These are phyloP conservation scores for Francoa sonchifolia DNA, from an alignment of 441 rosid genomes.

Conservation along the genomic window DNA sequence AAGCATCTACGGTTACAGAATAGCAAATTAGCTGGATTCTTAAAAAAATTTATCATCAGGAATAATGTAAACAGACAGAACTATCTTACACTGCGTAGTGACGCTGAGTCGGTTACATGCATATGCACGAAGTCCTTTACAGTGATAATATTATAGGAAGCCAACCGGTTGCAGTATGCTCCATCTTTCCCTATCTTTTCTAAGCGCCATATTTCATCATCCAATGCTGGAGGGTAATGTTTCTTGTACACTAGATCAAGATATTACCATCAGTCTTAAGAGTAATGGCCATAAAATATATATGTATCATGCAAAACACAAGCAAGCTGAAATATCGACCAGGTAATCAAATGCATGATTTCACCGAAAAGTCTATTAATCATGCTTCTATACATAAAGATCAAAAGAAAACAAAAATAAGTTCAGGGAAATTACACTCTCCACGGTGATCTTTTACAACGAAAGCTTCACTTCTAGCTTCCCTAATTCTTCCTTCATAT, in stretches of 20 bases:
- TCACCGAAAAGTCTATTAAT: too few relatives aligned
- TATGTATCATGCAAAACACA: background rate
- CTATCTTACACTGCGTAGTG: slow-evolving; percentile 37
- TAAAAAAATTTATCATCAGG: background rate
- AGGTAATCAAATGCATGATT: background rate
- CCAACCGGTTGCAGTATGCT: slow-evolving; percentile 24
- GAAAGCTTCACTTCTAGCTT: slow-evolving; percentile 58
- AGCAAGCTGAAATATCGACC: background rate
- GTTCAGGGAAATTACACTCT: slow-evolving; percentile 36
- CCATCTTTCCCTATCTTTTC: slow-evolving; percentile 65
- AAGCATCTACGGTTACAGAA: slow-evolving; percentile 28
- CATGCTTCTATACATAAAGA: background rate
- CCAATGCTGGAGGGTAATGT: slow-evolving; percentile 53
- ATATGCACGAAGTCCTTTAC: slow-evolving; percentile 43
- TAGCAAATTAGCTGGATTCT: background rate
- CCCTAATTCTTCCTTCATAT: slow-evolving; percentile 32
- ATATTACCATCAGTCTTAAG: too few relatives aligned
- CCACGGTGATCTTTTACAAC: slow-evolving; percentile 75
- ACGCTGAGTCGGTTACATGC: slow-evolving; percentile 17
- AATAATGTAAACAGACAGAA: background rate
- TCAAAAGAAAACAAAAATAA: too few relatives aligned
- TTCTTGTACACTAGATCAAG: slow-evolving; percentile 53
- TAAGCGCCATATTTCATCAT: slow-evolving; percentile 67
- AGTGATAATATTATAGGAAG: slow-evolving; percentile 9
- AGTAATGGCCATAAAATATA: too few relatives aligned